Base-by-base conservation (phyloP, 495 filamentous ascomycete genomes). In the Bacidia gigantensis region DNA sequence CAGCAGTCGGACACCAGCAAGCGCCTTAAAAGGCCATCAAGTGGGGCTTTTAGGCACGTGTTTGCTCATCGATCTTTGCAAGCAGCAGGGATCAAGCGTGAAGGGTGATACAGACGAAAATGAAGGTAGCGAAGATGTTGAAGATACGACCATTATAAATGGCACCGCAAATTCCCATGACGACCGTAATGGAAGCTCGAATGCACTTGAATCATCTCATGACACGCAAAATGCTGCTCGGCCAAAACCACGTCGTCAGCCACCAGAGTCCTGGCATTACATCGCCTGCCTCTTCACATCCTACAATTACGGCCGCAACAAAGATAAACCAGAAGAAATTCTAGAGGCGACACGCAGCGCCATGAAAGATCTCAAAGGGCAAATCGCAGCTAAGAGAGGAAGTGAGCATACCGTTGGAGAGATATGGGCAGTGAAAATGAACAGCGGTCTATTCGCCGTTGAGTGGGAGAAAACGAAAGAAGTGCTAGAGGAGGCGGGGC, bases 261-360 rank as follows among this genome's bases (percentile, higher is more conserved):
- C n/a, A n/a, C n/a, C n/a, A n/a, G n/a, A n/a, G n/a, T n/a, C n/a
- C n/a, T n/a, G 50, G 11, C 70, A 73, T 26, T 77, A 72, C 71
- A 65, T 77, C 7, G 61, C 72, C 11, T 77, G 73, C 44, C 62
- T 77, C 0, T 75, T 77, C 39, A 75, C 71, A 0, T 72, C 67
- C 0, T 17, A 43, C 0, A 54, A 55, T 0, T 72, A 64, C 49
- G 72, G 72, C 0, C 50, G 49, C 0, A 53, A 25, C 3, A 49
- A 50, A 0, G 45, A 46, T 32, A 18, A 39, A 0, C 55, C 59
- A 0, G 56, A 65, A 0, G 44, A 56, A 10, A 71, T 77, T 40
- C 23, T 71, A 11, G 62, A 59, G 5, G 67, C 66, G 24, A 73
- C 72, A 0, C 51, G 49, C 26, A 56, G 64, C 18, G 72, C 73